A percentile compares a stretch with the other conserved stretches of the same genome.
Conservation (phyloP, 1,284 basidiomycete species). For the Ceraceosorus guamensis region DNA sequence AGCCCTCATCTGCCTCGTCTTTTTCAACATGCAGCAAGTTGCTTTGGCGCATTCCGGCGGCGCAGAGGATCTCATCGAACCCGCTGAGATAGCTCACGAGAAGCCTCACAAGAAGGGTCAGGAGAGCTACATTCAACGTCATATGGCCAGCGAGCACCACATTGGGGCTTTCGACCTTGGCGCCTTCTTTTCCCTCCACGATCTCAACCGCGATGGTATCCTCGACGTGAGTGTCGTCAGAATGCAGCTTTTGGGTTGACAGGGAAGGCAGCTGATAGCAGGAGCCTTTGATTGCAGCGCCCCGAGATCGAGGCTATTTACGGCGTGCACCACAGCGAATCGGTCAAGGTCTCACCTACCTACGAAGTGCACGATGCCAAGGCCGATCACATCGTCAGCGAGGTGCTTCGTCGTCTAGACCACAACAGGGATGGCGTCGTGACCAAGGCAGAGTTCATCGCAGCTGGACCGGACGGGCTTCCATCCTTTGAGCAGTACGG, state of each 20-base stretch:
- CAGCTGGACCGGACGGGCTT: conserved; percentile 65
- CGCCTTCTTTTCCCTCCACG: conserved; percentile 69
- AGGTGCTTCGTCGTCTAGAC: conserved; percentile 70
- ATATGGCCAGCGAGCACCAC: conserved; percentile 49
- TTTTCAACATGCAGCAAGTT: conserved; percentile 14
- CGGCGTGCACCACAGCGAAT: conserved; percentile 90
- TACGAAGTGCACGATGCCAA: conserved; percentile 76
- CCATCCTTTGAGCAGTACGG: conserved; percentile 63
- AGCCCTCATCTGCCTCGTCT: conserved; percentile 22
- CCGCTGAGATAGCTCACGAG: conserved; percentile 25
- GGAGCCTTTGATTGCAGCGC: conserved; percentile 14
- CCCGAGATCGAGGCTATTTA: conserved; percentile 52
- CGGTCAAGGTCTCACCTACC: conserved; percentile 71
- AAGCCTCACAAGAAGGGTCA: conserved; percentile 20
- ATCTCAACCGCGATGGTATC: conserved; percentile 62
- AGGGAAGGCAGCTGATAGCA: not conserved
- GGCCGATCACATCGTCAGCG: conserved; percentile 70
- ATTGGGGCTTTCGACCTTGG: conserved; percentile 48
- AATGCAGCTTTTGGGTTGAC: not conserved
- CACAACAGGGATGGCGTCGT: conserved; percentile 70
- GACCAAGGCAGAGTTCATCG: conserved; percentile 69
- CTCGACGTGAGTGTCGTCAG: conserved; percentile 33
- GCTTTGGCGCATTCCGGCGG: conserved; percentile 22
- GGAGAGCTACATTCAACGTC: conserved; percentile 44
- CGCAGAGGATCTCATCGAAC: conserved; percentile 18